Conservation (phyloP, 2,329 filamentous ascomycete genomes). For the Diplodia mutila region DNA sequence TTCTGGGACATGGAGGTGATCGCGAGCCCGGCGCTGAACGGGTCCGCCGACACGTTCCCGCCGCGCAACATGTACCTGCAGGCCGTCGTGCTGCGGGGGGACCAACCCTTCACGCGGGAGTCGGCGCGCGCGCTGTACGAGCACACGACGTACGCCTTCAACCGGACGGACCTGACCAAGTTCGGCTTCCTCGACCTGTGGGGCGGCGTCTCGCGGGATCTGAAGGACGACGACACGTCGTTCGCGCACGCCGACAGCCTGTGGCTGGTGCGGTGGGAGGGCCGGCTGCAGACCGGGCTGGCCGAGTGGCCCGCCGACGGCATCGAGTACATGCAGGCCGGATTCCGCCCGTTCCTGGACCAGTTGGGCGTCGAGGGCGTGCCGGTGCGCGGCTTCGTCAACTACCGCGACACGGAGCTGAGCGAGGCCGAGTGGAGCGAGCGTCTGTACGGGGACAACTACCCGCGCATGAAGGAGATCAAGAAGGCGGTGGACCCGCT, state of each 20-base stretch:
- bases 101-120: conserved; percentile 27
- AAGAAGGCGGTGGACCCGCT: conserved; percentile 29
- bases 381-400: conserved; percentile 31
- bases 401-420: conserved; percentile 31
- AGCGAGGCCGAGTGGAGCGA: conserved; percentile 29
- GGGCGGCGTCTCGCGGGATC: conserved; percentile 29
- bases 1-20: conserved; percentile 31
- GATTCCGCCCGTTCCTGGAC: conserved; percentile 30
- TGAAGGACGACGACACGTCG: conserved; percentile 28
- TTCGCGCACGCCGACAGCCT: conserved; percentile 30
- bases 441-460: conserved; percentile 30
- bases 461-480: conserved; percentile 29
- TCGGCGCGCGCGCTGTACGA: conserved; percentile 28
- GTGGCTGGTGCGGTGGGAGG: conserved; percentile 33
- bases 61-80: conserved; percentile 30
- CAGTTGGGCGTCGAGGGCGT: conserved; percentile 26
- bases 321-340: conserved; percentile 30
- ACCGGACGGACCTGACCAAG: conserved; percentile 30
- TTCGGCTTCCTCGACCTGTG: conserved; percentile 32
- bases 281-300: conserved; percentile 13
- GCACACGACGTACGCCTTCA: conserved; percentile 27
- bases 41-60: conserved; percentile 27
- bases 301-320: conserved; percentile 30
- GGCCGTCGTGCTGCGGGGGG: conserved; percentile 27
- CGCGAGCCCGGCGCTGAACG: conserved; percentile 21